phyloP scores from a whole-genome alignment of 2,329 filamentous ascomycete genomes.

The Nigrospora oryzae region DNA sequence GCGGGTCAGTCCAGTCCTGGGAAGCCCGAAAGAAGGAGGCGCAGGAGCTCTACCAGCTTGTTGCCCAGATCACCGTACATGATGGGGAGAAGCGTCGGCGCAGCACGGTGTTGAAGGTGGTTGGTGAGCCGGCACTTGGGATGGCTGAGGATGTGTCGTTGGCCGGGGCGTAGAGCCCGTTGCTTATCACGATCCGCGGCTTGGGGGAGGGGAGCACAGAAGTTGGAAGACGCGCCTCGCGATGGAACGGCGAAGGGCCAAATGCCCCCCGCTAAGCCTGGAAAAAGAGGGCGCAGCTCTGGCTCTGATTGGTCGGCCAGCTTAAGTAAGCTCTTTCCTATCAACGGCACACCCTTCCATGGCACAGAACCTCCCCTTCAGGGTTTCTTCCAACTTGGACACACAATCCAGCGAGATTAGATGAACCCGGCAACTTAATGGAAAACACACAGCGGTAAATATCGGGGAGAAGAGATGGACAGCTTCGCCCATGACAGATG shows the following conservation, averaged over 20 bases:
- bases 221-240: background rate
- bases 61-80: constrained; percentile 89
- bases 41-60: constrained; percentile 54
- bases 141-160: background rate
- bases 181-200: no score
- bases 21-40: background rate
- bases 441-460: no score
- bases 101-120: background rate
- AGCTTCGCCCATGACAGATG: no score
- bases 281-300: no score
- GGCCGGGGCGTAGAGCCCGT: background rate
- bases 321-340: no score
- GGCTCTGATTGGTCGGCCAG: no score
- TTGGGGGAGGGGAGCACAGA: background rate
- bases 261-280: background rate
- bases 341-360: no score
- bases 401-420: no score
- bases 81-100: background rate
- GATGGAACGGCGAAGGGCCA: background rate
- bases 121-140: background rate
- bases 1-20: constrained; percentile 5
- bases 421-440: no score
- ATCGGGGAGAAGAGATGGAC: no score
- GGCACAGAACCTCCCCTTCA: no score
- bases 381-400: no score